These are phyloP conservation scores for Lolium rigidum DNA, from an alignment of 176 grass and related monocot genomes.

Conservation along the genomic window DNA sequence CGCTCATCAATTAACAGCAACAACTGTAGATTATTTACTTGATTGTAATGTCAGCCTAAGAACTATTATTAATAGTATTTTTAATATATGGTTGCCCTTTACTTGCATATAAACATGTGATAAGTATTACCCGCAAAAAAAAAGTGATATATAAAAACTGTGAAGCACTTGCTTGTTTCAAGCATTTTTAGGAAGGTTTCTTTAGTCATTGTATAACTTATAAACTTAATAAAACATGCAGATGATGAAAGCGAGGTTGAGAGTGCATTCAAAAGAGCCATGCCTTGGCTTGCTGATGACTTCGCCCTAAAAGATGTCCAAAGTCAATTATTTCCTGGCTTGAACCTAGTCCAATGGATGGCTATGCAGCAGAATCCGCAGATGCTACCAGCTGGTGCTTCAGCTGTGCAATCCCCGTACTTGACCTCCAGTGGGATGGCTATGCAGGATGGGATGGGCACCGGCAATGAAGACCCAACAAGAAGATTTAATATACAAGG, in stretches of 20 bases:
- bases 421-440: conserved; percentile 52
- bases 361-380: conserved; percentile 95
- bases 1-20: conserved; percentile 15
- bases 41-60: conserved; percentile 19
- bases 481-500: conserved; percentile 71
- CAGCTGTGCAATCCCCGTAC: conserved; percentile 52
- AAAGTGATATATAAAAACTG: not conserved
- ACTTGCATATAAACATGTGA: not conserved
- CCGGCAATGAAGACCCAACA: conserved; percentile 54
- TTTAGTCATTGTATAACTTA: conserved; percentile 40
- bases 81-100: conserved; percentile 11
- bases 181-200: not conserved
- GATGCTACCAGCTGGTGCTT: conserved; percentile 55
- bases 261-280: conserved; percentile 87
- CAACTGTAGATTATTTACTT: not conserved
- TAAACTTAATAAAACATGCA: conserved; percentile 50
- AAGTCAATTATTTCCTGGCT: conserved; percentile 82
- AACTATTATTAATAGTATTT: not conserved
- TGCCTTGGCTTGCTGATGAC: conserved; percentile 93
- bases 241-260: conserved; percentile 90
- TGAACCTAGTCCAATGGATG: conserved; percentile 97
- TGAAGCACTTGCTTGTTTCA: conserved; percentile 14
- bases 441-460: conserved; percentile 57
- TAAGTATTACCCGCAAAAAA: too few species aligned
- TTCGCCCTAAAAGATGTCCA: conserved; percentile 91